Conservation (phyloP, 176 grass and related monocot genomes). For the Hordeum marinum region DNA sequence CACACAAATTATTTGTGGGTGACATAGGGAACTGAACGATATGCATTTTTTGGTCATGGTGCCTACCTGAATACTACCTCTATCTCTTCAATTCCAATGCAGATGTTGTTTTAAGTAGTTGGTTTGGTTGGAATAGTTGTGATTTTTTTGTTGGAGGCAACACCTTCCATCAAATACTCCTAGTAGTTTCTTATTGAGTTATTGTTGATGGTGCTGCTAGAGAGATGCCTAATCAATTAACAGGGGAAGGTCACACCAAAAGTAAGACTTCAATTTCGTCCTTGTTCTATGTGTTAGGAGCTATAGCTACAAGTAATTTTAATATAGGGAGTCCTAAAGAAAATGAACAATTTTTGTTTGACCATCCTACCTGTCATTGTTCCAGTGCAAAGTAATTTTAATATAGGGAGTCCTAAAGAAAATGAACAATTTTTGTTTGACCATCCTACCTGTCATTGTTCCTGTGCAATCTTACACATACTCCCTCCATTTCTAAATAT, state of each 20-base stretch:
- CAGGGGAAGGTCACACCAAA: not conserved
- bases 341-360: not conserved
- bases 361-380: not conserved
- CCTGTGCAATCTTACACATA: not conserved
- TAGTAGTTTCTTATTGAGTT: not conserved
- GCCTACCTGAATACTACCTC: not conserved
- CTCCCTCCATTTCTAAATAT: too few species aligned
- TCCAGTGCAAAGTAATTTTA: not conserved
- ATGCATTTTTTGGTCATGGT: not conserved
- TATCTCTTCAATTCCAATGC: conserved; percentile 2
- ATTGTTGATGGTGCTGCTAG: not conserved
- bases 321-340: not conserved
- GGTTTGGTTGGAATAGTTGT: not conserved
- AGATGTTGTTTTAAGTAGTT: not conserved
- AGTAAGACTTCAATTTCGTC: not conserved
- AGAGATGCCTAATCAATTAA: conserved; percentile 4
- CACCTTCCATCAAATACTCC: not conserved
- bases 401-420: not conserved
- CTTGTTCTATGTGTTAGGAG: not conserved
- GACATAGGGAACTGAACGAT: not conserved
- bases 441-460: not conserved
- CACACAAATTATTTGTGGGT: not conserved
- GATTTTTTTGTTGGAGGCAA: not conserved
- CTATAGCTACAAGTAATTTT: not conserved
- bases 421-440: not conserved